A percentile compares a stretch with the other conserved stretches of the same genome.
These are phyloP conservation scores for Scedosporium boydii DNA, from an alignment of 2,329 filamentous ascomycete species.

Conservation along the genomic window DNA sequence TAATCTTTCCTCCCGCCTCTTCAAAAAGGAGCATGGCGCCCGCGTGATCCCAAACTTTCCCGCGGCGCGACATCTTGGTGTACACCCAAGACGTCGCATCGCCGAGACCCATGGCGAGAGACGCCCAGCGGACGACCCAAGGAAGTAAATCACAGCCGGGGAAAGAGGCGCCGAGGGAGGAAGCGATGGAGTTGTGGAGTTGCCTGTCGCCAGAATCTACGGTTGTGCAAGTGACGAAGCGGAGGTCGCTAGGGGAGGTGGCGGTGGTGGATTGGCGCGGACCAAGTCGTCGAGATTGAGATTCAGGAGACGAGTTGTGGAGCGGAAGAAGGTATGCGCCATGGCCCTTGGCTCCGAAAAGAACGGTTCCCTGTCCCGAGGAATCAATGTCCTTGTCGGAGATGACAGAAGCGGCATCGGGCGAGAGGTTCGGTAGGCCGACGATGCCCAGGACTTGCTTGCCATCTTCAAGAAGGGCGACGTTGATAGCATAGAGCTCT, in stretches of 20 bases:
- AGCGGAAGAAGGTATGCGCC: slow-evolving; percentile 39
- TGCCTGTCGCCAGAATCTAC: slow-evolving; percentile 38
- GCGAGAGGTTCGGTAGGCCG: slow-evolving; percentile 32
- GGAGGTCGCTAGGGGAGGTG: slow-evolving; percentile 15
- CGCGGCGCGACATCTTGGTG: slow-evolving; percentile 33
- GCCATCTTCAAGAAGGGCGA: slow-evolving; percentile 40
- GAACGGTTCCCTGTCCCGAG: slow-evolving; percentile 33
- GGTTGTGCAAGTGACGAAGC: slow-evolving; percentile 37
- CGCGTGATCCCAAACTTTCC: slow-evolving; percentile 51
- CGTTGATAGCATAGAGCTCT: slow-evolving; percentile 48
- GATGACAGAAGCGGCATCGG: slow-evolving; percentile 27
- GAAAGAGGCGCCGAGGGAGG: slow-evolving; percentile 28
- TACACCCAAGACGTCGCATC: slow-evolving; percentile 50
- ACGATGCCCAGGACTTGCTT: slow-evolving; percentile 40
- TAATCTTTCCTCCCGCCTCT: slow-evolving; percentile 45
- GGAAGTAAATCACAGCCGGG: slow-evolving; percentile 43
- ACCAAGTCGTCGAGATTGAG: slow-evolving; percentile 20
- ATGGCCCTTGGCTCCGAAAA: slow-evolving; percentile 38
- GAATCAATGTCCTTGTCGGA: slow-evolving; percentile 34
- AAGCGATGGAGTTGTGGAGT: slow-evolving; percentile 34
- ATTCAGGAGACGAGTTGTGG: slow-evolving; percentile 9
- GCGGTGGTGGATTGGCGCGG: slow-evolving; percentile 1
- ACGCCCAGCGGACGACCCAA: slow-evolving; percentile 48
- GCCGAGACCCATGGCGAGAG: slow-evolving; percentile 40
- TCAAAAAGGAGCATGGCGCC: slow-evolving; percentile 50